phyloP scores from a whole-genome alignment of 768 basidiomycete species.

The Gelatoporia subvermispora region DNA sequence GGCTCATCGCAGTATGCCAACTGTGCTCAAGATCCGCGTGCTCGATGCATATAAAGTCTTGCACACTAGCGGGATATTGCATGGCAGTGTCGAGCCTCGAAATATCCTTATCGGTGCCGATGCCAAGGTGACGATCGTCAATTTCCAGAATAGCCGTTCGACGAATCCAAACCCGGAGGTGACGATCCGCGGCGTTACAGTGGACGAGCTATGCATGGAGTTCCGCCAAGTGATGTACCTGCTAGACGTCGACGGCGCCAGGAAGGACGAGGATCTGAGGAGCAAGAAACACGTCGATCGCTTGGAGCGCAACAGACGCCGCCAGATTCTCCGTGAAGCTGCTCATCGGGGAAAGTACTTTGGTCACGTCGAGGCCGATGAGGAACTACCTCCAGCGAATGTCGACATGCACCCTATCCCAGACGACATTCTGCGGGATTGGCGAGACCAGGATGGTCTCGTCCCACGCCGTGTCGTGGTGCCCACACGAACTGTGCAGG shows the following conservation, averaged over 20 bases:
- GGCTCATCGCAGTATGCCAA: slow-evolving; percentile 53
- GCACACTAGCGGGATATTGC: slow-evolving; percentile 29
- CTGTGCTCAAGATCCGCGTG: slow-evolving; percentile 45
- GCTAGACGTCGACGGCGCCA: slow-evolving; percentile 40
- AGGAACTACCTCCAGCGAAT: slow-evolving; percentile 21
- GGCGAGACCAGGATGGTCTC: slow-evolving; percentile 33
- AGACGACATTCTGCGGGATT: slow-evolving; percentile 27
- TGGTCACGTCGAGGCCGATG: slow-evolving; percentile 8
- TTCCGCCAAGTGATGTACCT: slow-evolving; percentile 53
- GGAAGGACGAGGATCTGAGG: slow-evolving; percentile 31
- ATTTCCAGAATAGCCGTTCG: slow-evolving; percentile 44
- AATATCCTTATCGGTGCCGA: slow-evolving; percentile 21
- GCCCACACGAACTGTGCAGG: slow-evolving; percentile 28
- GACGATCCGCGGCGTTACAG: slow-evolving; percentile 31
- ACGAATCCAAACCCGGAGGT: slow-evolving; percentile 26
- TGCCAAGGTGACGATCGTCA: slow-evolving; percentile 43
- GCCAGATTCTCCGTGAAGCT: not conserved
- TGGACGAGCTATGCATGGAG: slow-evolving; percentile 42
- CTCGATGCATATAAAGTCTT: slow-evolving; percentile 45
- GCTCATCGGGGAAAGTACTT: slow-evolving; percentile 12
- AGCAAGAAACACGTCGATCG: slow-evolving; percentile 25
- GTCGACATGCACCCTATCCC: slow-evolving; percentile 27
- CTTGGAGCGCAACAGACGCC: slow-evolving; percentile 22
- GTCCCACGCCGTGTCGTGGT: slow-evolving; percentile 31
- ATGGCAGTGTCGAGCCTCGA: slow-evolving; percentile 24